A percentile compares a stretch with the other conserved stretches of the same genome.
phyloP scores from a whole-genome alignment of 2,329 filamentous ascomycete species.

The Rachicladosporium sp. region DNA sequence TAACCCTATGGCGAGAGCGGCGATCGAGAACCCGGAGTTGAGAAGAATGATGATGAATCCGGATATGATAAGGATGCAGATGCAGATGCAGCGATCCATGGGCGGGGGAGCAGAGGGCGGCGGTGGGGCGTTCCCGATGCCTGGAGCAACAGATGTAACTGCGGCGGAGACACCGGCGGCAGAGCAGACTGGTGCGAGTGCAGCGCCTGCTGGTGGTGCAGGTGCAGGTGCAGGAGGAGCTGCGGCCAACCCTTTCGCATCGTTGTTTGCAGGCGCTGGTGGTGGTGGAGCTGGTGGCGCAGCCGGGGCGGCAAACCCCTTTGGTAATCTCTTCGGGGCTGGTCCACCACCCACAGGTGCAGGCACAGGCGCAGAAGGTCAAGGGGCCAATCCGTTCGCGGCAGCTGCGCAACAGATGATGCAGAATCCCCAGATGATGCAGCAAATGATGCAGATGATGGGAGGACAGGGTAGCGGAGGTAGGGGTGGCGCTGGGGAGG shows the following conservation, averaged over 20 bases:
- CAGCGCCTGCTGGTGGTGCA: slow-evolving; percentile 30
- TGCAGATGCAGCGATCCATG: slow-evolving; percentile 64
- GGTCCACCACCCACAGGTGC: slow-evolving; percentile 6
- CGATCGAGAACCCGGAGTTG: slow-evolving; percentile 80
- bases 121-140: slow-evolving; percentile 64
- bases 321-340: slow-evolving; percentile 49
- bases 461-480: slow-evolving; percentile 30
- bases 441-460: slow-evolving; percentile 42
- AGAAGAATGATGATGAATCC: slow-evolving; percentile 89
- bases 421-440: slow-evolving; percentile 47
- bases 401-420: slow-evolving; percentile 36
- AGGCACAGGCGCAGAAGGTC: slow-evolving; percentile 8
- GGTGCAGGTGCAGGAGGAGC: slow-evolving; percentile 8
- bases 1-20: slow-evolving; percentile 77
- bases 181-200: slow-evolving; percentile 21
- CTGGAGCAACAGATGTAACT: slow-evolving; percentile 81
- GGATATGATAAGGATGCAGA: slow-evolving; percentile 66
- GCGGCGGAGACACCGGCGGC: slow-evolving; percentile 28
- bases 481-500: slow-evolving; percentile 15
- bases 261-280: slow-evolving; percentile 37
- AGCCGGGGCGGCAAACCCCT: slow-evolving; percentile 44
- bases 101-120: slow-evolving; percentile 37
- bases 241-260: slow-evolving; percentile 47
- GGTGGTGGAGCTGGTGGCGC: slow-evolving; percentile 5
- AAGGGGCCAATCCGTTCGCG: slow-evolving; percentile 37